Base-by-base conservation (phyloP, 129 eudicot species). In the Calendula officinalis region DNA sequence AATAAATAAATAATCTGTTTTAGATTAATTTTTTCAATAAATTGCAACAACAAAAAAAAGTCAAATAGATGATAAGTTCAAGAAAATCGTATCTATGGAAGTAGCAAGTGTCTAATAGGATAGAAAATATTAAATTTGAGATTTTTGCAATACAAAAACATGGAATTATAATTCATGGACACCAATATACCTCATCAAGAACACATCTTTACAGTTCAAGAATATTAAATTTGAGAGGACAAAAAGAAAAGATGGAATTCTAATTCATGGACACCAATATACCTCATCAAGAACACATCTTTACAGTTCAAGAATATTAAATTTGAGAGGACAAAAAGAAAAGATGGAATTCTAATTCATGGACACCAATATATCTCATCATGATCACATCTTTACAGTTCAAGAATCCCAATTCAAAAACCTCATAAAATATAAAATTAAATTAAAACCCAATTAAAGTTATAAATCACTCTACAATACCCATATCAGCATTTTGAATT, bases 331-430 rank as follows among this genome's bases (percentile, higher is more conserved):
- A 12, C 5, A 27, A 7, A 8, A 2, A 0, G 8, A 34, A 4
- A 45, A 3, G 36, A 32, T 46, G 5, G 43, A 62, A 33, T 0
- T 27, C 2, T 43, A 27, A 42, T 39, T 15, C 43, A 42, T 49
- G 45, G 60, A 59, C 70, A 53, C 30, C 69, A 40, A 40, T 33
- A 73, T 34, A 42, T 38, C 69, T 40, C 14, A 71, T 54, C 40
- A 34, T 32, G 41, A 34, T 32, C 51, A 67, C 62, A 52, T 39
- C 32, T 67, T 27, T 47, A 42, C 15, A 35, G 56, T 38, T 68
- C 65, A 68, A 40, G 52, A 67, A 55, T 41, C 52, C 32, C 13
- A 8, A 47, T 36, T 17, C 4, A 47, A 11, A 44, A 5, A 55
- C 40, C 33, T 35, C 41, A 38, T 5, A 37, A 16, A 66, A 39